Percentiles rank a stretch among this genome's conserved stretches.
phyloP scores from a whole-genome alignment of 495 filamentous ascomycete genomes.

The Haplographium delicatum region DNA sequence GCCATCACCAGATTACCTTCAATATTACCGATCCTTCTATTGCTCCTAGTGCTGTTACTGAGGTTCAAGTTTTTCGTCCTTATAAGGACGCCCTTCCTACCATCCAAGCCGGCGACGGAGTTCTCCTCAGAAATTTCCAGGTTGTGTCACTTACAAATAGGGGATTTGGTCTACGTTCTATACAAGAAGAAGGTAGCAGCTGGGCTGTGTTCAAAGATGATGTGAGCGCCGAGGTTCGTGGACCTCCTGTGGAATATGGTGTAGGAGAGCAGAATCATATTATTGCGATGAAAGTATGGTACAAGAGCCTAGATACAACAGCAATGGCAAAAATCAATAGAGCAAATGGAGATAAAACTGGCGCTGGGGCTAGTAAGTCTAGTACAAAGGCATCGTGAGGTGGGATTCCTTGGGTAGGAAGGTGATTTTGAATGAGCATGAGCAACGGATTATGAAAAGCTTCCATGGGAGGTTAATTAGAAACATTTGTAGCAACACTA shows the following conservation, averaged over 20 bases:
- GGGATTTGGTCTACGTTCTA: constrained; percentile 41
- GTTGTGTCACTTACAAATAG: constrained; percentile 51
- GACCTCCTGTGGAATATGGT: constrained; percentile 62
- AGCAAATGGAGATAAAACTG: constrained; percentile 23
- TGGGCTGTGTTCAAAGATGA: constrained; percentile 59
- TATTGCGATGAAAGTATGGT: constrained; percentile 50
- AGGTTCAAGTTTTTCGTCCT: constrained; percentile 70
- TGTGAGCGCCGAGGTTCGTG: constrained; percentile 44
- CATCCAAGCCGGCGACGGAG: constrained; percentile 62
- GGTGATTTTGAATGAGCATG: not conserved
- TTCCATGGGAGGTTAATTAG: no score
- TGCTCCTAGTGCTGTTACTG: constrained; percentile 38
- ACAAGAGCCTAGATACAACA: constrained; percentile 28
- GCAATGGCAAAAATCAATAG: constrained; percentile 30
- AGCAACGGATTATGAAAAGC: no score
- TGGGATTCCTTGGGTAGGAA: not conserved
- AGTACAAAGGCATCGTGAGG: constrained; percentile 3
- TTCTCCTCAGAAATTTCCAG: constrained; percentile 71
- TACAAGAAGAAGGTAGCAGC: constrained; percentile 34
- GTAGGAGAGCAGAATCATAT: constrained; percentile 53
- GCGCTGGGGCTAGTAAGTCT: constrained; percentile 8
- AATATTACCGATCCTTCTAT: constrained; percentile 62
- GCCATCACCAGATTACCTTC: constrained; percentile 65
- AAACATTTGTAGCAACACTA: no score
- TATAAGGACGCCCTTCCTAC: constrained; percentile 65